Conservation (phyloP, 2,329 filamentous ascomycete species). For the Didymella lethalis region DNA sequence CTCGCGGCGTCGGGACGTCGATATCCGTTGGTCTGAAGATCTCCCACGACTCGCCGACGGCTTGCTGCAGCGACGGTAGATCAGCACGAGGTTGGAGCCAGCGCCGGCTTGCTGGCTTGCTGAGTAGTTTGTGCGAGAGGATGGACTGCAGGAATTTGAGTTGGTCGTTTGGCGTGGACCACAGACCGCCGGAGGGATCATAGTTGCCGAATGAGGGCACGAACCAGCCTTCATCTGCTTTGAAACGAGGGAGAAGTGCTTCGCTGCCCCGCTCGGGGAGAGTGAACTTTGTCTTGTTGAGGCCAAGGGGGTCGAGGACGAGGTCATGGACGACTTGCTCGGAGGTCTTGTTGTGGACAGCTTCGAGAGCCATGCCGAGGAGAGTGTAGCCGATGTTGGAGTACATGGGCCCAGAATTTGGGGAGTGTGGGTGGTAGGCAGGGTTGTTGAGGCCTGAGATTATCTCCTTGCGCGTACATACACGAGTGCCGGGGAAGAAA, state of each 20-base stretch:
- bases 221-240: conserved; percentile 31
- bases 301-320: conserved; percentile 30
- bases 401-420: conserved; percentile 30
- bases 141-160: conserved; percentile 32
- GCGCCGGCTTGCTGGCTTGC: conserved; percentile 23
- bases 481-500: conserved; percentile 28
- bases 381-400: conserved; percentile 38
- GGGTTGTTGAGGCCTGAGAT: conserved; percentile 35
- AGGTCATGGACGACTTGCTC: conserved; percentile 33
- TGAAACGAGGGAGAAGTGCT: conserved; percentile 29
- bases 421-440: conserved; percentile 27
- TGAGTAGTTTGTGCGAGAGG: conserved; percentile 27
- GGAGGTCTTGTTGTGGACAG: conserved; percentile 29
- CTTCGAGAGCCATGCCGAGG: conserved; percentile 35
- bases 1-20: conserved; percentile 24
- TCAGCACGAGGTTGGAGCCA: conserved; percentile 38
- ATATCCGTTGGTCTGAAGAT: conserved; percentile 35
- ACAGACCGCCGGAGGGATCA: conserved; percentile 39
- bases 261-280: conserved; percentile 20
- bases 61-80: conserved; percentile 31
- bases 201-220: conserved; percentile 34
- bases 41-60: conserved; percentile 41
- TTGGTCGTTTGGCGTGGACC: conserved; percentile 38
- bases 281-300: conserved; percentile 28
- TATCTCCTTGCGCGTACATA: conserved; percentile 30